Evolutionary conservation across 163 green algal genomes (phyloP), one percentile per base, ranked within the genome.

Genomic region (Chlorella variabilis): DNA sequence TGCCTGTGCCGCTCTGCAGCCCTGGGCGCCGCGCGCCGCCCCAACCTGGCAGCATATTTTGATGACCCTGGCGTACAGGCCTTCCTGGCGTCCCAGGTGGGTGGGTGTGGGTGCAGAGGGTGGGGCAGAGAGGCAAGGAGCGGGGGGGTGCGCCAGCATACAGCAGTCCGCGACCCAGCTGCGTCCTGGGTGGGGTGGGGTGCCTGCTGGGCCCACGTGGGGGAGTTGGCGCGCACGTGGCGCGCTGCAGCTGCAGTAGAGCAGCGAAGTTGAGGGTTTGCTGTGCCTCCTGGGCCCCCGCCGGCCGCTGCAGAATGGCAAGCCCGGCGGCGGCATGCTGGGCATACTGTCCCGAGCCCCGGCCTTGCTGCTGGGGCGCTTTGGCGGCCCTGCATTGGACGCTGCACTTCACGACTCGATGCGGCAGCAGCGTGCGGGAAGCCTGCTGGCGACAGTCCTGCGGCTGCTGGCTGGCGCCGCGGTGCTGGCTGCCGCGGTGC

Each of bases 11-110:
- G 4, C 18, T 8, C 9, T 29, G 56, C 73, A 70, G 73, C 56
- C 33, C 61, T 70, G 38, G 73, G 73, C 5, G 59, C 51, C 0
- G 77, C 77, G 34, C 63, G 27, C 23, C 77, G 62, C 21, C 77
- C 77, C 2, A 56, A 65, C 27, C 45, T 88, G 33, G 66, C 27
- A 0, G 45, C 73, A 2, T 88, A 88, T 45, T 88, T 88, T 75
- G 65, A 71, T 9, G 84, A 84, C 34, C 27, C 31, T 0, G 27
- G 36, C 2, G 75, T 83, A 58, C 54, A 81, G 59, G 41, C 59
- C 0, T 83, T 65, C 61, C 77, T 87, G 29, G 75, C 80, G 2
- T n/a, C 48, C 0, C 34, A 63, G 79, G 79, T 75, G 31, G n/a
- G n/a, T 20, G 61, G 51, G 21, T 21, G 21, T 67, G 27, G 6